A percentile compares a stretch with the other conserved stretches of the same genome.
Conservation (phyloP, 768 basidiomycete species). For the Amanita subjunquillea region DNA sequence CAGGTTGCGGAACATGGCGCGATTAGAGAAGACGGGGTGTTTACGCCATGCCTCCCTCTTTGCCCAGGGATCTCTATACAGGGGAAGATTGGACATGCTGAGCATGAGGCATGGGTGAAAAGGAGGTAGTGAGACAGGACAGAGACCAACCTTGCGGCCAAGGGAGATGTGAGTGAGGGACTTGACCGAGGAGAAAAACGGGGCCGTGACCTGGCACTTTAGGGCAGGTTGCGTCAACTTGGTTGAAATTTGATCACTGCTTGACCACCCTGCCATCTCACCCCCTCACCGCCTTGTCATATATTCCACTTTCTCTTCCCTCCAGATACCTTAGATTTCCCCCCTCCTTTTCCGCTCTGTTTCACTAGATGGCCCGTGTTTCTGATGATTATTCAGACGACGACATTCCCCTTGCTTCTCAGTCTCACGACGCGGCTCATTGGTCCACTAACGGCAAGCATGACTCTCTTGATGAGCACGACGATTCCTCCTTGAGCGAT, state of each 20-base stretch:
- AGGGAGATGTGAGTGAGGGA: not conserved
- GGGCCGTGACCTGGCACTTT: conserved; percentile 27
- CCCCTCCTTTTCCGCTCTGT: conserved; percentile 16
- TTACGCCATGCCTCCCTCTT: conserved; percentile 90
- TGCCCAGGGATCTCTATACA: conserved; percentile 92
- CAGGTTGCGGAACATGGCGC: conserved; percentile 79
- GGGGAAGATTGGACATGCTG: conserved; percentile 52
- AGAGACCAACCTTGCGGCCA: not conserved
- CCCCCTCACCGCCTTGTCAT: conserved; percentile 12
- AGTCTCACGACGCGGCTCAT: conserved; percentile 30
- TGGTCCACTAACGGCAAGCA: conserved; percentile 34
- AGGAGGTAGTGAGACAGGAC: conserved; percentile 5
- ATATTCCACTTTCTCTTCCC: conserved; percentile 6
- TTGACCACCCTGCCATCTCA: conserved; percentile 19
- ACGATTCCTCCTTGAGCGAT: conserved; percentile 48
- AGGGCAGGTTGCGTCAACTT: conserved; percentile 51
- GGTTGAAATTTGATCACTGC: conserved; percentile 25
- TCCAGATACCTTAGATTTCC: conserved; percentile 11
- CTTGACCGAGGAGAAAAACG: conserved; percentile 1
- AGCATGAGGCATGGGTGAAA: conserved; percentile 9
- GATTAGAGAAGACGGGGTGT: conserved; percentile 78
- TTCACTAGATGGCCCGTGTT: conserved; percentile 32
- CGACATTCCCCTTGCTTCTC: conserved; percentile 40
- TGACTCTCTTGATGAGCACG: conserved; percentile 26
- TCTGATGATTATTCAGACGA: conserved; percentile 48